A percentile compares a stretch with the other conserved stretches of the same genome.
Conservation (phyloP, 2,329 filamentous ascomycete genomes). For the Knoxdaviesia capensis region DNA sequence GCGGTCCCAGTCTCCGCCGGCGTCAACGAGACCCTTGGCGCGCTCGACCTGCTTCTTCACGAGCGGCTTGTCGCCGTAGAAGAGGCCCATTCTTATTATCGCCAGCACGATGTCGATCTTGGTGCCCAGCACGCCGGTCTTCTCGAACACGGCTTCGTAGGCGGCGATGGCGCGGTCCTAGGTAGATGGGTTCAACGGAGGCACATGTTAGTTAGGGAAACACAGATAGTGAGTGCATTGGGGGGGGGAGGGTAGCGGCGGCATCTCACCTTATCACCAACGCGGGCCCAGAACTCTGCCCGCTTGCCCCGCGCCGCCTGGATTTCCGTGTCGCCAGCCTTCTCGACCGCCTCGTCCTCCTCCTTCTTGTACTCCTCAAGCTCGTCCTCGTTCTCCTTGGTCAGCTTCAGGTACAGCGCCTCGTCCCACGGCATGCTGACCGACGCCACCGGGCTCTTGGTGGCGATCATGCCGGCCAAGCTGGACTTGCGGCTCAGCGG, state of each 20-base stretch:
- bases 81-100: constrained; percentile 86
- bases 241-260: background rate
- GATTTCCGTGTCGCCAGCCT: constrained; percentile 89
- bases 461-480: constrained; percentile 55
- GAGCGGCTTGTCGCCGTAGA: constrained; percentile 81
- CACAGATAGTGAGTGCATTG: too few relatives aligned
- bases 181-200: background rate
- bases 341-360: constrained; percentile 85
- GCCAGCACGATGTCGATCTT: constrained; percentile 96
- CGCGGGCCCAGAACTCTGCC: constrained; percentile 87
- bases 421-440: constrained; percentile 81
- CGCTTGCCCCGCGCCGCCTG: constrained; percentile 83
- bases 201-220: too few relatives aligned
- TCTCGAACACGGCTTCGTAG: constrained; percentile 86
- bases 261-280: constrained; percentile 70
- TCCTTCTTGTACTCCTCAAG: constrained; percentile 62
- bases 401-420: constrained; percentile 56
- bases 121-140: constrained; percentile 87
- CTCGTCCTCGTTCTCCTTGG: constrained; percentile 60
- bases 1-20: constrained; percentile 94
- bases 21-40: constrained; percentile 75
- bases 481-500: constrained; percentile 48
- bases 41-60: constrained; percentile 91
- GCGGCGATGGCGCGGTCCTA: constrained; percentile 86
- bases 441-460: constrained; percentile 40